Evolutionary conservation across 2,329 filamentous ascomycete genomes (phyloP).

Genomic region (Fusarium compactum): DNA sequence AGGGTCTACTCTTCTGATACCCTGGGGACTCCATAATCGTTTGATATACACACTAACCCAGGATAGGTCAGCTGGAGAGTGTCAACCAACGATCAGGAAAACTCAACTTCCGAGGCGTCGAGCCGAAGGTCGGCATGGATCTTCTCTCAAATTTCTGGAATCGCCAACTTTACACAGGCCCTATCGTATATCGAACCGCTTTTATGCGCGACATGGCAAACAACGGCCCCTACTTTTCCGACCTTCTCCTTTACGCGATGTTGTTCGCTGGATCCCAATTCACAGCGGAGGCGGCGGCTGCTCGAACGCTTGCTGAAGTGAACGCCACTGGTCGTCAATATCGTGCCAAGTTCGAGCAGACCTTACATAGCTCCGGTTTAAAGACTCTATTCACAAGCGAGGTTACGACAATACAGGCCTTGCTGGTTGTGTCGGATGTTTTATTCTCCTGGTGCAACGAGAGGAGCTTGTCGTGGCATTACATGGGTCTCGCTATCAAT

Average conservation of each 20-base stretch:
- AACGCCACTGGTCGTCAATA: slow-evolving; percentile 7
- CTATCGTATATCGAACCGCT: slow-evolving; percentile 63
- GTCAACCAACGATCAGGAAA: slow-evolving; percentile 14
- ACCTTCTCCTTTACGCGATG: slow-evolving; percentile 67
- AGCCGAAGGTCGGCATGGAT: slow-evolving; percentile 62
- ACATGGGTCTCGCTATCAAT: slow-evolving; percentile 21
- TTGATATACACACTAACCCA: slow-evolving; percentile 24
- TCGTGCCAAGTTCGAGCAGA: slow-evolving; percentile 16
- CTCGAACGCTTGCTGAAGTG: not conserved
- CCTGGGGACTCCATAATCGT: no score
- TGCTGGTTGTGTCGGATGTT: not conserved
- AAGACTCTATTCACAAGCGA: slow-evolving; percentile 5
- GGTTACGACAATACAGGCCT: slow-evolving; percentile 17
- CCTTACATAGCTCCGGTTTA: not conserved
- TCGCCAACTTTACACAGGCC: slow-evolving; percentile 60
- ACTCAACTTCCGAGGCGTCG: slow-evolving; percentile 21
- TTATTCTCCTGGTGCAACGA: slow-evolving; percentile 21
- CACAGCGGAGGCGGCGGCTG: not conserved
- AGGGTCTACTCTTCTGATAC: no score
- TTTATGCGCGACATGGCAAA: slow-evolving; percentile 67
- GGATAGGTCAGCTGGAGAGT: slow-evolving; percentile 4
- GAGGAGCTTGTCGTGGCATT: slow-evolving; percentile 24
- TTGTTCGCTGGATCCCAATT: slow-evolving; percentile 53
- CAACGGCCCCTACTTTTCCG: slow-evolving; percentile 67
- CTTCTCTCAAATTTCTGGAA: slow-evolving; percentile 66